These are phyloP conservation scores for Chlamydomonas eustigma DNA, from an alignment of 139 green algal species.

Conservation along the genomic window DNA sequence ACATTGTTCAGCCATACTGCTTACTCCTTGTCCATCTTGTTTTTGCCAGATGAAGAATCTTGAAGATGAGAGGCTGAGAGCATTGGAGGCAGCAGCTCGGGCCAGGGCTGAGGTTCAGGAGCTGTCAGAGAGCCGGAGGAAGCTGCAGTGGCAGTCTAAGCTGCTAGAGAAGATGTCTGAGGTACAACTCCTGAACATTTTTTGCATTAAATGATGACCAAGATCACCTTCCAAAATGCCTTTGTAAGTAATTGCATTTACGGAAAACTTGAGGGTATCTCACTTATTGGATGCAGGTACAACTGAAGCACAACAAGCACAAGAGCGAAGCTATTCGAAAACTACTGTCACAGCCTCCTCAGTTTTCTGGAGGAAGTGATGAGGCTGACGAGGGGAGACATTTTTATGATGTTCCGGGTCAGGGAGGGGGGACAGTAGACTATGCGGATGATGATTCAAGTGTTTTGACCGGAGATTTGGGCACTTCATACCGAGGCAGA, in stretches of 20 bases:
- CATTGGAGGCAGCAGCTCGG: constrained; percentile 44
- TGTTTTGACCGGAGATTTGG: no score
- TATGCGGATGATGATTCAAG: no score
- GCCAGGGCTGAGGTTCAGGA: constrained; percentile 45
- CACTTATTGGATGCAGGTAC: constrained; percentile 32
- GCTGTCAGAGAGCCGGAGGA: constrained; percentile 40
- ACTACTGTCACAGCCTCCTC: constrained; percentile 29
- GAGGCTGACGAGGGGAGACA: not conserved
- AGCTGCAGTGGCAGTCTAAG: constrained; percentile 58
- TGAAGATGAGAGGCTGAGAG: constrained; percentile 46
- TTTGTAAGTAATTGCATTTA: not conserved
- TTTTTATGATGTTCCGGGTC: no score
- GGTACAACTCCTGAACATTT: no score
- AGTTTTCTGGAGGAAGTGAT: not conserved
- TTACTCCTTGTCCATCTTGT: not conserved
- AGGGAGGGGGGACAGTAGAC: no score
- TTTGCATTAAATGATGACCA: no score
- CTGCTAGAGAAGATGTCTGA: constrained; percentile 61
- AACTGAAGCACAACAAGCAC: constrained; percentile 56
- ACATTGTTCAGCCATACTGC: not conserved
- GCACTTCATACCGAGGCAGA: no score
- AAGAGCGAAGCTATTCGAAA: constrained; percentile 52
- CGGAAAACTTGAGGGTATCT: not conserved
- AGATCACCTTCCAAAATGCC: not conserved
- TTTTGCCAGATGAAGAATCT: constrained; percentile 34